Conservation (phyloP, 805 yeast genomes). For the Cyberlindnera euphorbiiphila region DNA sequence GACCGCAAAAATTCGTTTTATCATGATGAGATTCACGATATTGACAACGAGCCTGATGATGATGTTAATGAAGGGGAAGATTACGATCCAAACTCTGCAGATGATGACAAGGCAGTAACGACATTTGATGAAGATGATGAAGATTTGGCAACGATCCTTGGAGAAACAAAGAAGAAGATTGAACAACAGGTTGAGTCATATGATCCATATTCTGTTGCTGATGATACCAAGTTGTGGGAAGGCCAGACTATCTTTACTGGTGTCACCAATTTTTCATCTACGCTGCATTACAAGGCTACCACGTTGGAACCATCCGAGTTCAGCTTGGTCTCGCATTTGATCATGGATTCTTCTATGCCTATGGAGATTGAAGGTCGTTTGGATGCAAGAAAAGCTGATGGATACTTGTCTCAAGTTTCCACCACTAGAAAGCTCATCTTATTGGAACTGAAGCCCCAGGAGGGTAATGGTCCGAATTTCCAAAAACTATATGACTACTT, state of each 20-base stretch:
- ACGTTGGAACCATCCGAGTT: constrained; percentile 28
- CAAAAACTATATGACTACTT: constrained; percentile 33
- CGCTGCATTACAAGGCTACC: constrained; percentile 26
- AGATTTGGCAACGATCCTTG: constrained; percentile 32
- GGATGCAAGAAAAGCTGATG: constrained; percentile 48
- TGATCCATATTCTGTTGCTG: constrained; percentile 17
- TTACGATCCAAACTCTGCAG: constrained; percentile 21
- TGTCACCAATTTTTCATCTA: constrained; percentile 39
- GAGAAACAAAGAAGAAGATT: constrained; percentile 22
- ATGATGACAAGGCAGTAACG: constrained; percentile 9
- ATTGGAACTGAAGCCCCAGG: constrained; percentile 36
- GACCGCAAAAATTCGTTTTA: constrained; percentile 17
- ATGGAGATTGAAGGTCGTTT: constrained; percentile 62
- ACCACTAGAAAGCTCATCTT: constrained; percentile 51
- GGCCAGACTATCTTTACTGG: constrained; percentile 49
- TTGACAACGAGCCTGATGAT: constrained; percentile 14
- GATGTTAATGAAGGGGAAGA: constrained; percentile 23
- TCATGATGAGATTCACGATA: constrained; percentile 7
- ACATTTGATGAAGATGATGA: constrained; percentile 31
- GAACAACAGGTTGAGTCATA: constrained; percentile 17
- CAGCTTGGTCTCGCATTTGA: constrained; percentile 8
- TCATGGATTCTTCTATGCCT: constrained; percentile 28
- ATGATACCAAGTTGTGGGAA: constrained; percentile 36
- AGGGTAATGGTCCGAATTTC: constrained; percentile 21
- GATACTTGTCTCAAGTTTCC: constrained; percentile 47